Evolutionary conservation across 2,329 filamentous ascomycete species (phyloP), one percentile per base, ranked within the genome.

Genomic region (Trichoderma cornu-damae): DNA sequence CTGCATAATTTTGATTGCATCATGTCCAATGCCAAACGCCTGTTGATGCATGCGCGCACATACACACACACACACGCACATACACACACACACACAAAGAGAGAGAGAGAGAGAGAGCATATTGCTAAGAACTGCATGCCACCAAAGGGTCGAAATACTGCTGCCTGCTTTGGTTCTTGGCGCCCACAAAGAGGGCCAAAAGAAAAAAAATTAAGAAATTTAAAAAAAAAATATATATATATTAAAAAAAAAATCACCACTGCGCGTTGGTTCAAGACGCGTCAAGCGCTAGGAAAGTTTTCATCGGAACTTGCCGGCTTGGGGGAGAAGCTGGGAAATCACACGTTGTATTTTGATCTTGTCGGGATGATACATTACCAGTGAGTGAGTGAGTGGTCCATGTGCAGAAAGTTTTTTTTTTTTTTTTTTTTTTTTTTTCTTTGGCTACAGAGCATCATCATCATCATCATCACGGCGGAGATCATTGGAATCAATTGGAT

Each of bases 241-340:
- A n/a, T n/a, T 3, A 40, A 18, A n/a, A 7, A 30, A 40, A 22
- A 18, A 6, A 22, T 12, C 8, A 34, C 18, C 14, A 20, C 22
- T 44, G 37, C 11, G 7, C 28, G 50, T 53, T 53, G 40, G 50
- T 35, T 44, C 50, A 26, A 11, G 20, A 26, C 32, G 20, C n/a
- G 22, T 44, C 24, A 47, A 47, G n/a, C 40, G 51, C 51, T 55
- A 55, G 51, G 51, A 55, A 55, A 38, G 24, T 43, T 47, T 46
- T 35, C 6, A 28, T 55, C 51, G 51, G 51, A 47, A 55, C 51
- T 46, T 55, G 40, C 51, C 51, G 51, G 51, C 51, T 55, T 38
- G 34, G 42, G 16, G 42, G 37, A n/a, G 50, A 35, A 34, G 18
- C 7, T 26, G 16, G 20, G 37, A 40, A 28, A 30, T 51, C 24